Base-by-base conservation (phyloP, 768 basidiomycete genomes). In the Fomitopsis pulvina region DNA sequence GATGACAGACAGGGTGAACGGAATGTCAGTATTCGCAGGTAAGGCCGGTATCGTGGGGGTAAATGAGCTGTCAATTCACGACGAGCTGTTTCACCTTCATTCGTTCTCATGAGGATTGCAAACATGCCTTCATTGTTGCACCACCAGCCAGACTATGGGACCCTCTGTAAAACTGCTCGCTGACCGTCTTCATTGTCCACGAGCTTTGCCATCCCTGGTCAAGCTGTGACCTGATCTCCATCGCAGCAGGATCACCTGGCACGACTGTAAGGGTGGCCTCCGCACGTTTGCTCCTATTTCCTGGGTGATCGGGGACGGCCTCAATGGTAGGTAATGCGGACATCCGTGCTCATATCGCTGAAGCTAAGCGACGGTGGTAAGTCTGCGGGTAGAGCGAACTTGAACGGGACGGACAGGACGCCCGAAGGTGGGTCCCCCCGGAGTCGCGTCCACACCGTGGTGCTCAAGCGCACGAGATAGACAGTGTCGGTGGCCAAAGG, bases 251-350 rank as follows among this genome's bases (percentile, higher is more conserved):
- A 27, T 60, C 55, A 26, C 46, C 20, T 10, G 57, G 53, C 21
- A 60, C 39, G 41, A 60, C 52, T 20, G 56, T 41, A 20, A 62
- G 20, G 7, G 59, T 44, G 26, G 22, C 14, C 21, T 25, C 37
- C 8, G 51, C 28, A 5, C 55, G 43, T 6, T 49, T 50, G 52
- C 60, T 52, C 27, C 54, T 37, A 38, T 39, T 47, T 42, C 57
- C 57, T 3, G 45, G 41, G 3, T 57, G 52, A n/a, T 41, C 34
- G 28, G 59, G 59, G 28, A 54, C 55, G 14, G 53, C 52, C 38
- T 57, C 59, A 16, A 63, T 3, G 29, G 46, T 63, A 63, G 16
- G 45, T 54, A n/a, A 62, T 51, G 21, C 53, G 59, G 22, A 18
- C 25, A 43, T 50, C 54, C 21, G 43, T 44, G 45, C 34, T 41